Evolutionary conservation across 768 basidiomycete species (phyloP).

Genomic region (Baorangia bicolor): DNA sequence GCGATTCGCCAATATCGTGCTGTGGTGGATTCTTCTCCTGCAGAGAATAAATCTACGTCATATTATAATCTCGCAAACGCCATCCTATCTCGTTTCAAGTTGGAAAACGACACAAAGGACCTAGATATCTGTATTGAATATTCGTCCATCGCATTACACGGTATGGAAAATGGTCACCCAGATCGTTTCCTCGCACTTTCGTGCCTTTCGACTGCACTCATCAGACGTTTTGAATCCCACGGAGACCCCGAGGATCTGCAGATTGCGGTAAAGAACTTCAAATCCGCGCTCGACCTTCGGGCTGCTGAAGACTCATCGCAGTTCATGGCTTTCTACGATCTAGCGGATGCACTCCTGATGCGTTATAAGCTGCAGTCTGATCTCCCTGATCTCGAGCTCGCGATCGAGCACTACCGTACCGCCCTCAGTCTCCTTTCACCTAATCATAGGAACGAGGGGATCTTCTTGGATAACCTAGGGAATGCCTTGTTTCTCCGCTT

Average conservation of each 20-base stretch:
- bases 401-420: conserved; percentile 23
- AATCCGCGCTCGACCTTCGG: conserved; percentile 19
- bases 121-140: conserved; percentile 24
- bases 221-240: conserved; percentile 21
- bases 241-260: conserved; percentile 26
- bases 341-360: conserved; percentile 27
- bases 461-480: conserved; percentile 22
- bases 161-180: conserved; percentile 13
- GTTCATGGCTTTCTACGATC: conserved; percentile 20
- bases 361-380: conserved; percentile 26
- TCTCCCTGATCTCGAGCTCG: conserved; percentile 29
- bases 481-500: conserved; percentile 27
- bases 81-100: conserved; percentile 29
- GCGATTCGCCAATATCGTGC: conserved; percentile 26
- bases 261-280: conserved; percentile 26
- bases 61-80: conserved; percentile 33
- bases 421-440: conserved; percentile 20
- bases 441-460: conserved; percentile 11
- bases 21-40: conserved; percentile 17
- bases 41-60: conserved; percentile 19
- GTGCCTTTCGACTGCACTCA: conserved; percentile 23
- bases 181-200: conserved; percentile 19
- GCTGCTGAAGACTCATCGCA: conserved; percentile 14
- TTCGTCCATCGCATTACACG: conserved; percentile 17
- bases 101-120: conserved; percentile 18